Evolutionary conservation across 2,329 filamentous ascomycete genomes (phyloP), one percentile per base, ranked within the genome.

Genomic region (Malbranchea zuffiana): DNA sequence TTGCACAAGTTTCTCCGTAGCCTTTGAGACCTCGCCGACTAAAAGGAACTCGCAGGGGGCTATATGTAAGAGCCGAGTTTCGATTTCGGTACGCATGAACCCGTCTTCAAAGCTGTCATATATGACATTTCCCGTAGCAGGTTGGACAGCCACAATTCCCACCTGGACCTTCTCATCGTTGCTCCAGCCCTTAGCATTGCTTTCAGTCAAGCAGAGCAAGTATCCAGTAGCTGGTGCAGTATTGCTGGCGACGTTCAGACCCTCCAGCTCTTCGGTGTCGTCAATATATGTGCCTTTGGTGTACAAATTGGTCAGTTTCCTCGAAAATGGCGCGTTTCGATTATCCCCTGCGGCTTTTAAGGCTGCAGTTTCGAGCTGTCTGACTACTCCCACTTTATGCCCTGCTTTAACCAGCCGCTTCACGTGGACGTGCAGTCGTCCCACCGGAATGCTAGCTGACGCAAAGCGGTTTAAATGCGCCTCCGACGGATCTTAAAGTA

Each of bases 211-310:
- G 54, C 88, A 95, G 2, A 98, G 74, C 12, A 98, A 66, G 54
- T 95, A 94, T n/a, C 90, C 90, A 2, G 78, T 82, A 16, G 75
- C 69, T 6, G 69, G 66, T 3, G 74, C 69, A 3, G 51, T 48
- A 13, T 69, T 67, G n/a, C 72, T 75, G 1, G 72, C 67, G 44
- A 64, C 47, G 11, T 33, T 33, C 13, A 32, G 29, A 38, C 63
- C 49, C 35, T 82, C 80, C 4, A 94, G 61, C 17, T 84, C 84
- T 44, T 90, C 88, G 6, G 83, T 72, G 56, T 98, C 90, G 53
- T 96, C 90, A 39, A 98, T 80, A 50, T 96, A 98, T 2, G 90
- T 98, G 28, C 87, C 90, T 59, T 96, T 98, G 6, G 90, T 98
- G 61, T 98, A 98, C 5, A 98, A 70, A 53, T 93, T 95, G 11